Evolutionary conservation across 768 basidiomycete genomes (phyloP).

Genomic region (Roridomyces roridus): DNA sequence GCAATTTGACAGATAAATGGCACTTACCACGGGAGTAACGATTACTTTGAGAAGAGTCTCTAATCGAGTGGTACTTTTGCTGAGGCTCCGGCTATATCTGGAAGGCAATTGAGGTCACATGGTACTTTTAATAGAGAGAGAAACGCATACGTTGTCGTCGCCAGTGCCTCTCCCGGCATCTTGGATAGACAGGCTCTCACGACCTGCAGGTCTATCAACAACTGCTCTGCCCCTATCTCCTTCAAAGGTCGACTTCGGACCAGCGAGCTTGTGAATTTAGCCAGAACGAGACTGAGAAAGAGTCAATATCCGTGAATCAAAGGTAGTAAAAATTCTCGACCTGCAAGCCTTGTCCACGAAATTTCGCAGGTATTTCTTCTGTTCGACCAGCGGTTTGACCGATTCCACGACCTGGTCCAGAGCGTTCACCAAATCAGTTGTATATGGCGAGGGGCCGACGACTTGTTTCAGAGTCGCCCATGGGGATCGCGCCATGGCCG

Average conservation of each 20-base stretch:
- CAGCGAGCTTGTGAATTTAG: conserved; percentile 87
- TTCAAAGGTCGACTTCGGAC: conserved; percentile 90
- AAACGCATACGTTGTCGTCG: conserved; percentile 56
- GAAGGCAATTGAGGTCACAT: conserved; percentile 15
- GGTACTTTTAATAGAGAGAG: background rate
- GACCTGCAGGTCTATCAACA: conserved; percentile 89
- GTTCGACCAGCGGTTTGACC: conserved; percentile 84
- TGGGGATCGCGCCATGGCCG: conserved; percentile 74
- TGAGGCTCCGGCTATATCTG: conserved; percentile 85
- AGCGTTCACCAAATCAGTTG: conserved; percentile 75
- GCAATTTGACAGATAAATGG: background rate
- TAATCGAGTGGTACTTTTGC: conserved; percentile 78
- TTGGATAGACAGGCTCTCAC: conserved; percentile 84
- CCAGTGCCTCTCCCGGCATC: conserved; percentile 76
- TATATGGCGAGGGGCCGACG: conserved; percentile 84
- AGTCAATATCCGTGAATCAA: conserved; percentile 1
- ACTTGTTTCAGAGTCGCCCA: conserved; percentile 87
- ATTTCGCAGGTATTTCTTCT: conserved; percentile 94
- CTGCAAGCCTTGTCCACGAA: conserved; percentile 93
- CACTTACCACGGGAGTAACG: conserved; percentile 85
- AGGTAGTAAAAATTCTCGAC: conserved; percentile 43
- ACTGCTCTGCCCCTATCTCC: conserved; percentile 95
- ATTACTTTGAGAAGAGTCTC: conserved; percentile 96
- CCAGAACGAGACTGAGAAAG: conserved; percentile 73
- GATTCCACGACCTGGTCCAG: conserved; percentile 79